These are phyloP conservation scores for Bocquillonia castaneifolia DNA, from an alignment of 441 rosid genomes.

Conservation along the genomic window DNA sequence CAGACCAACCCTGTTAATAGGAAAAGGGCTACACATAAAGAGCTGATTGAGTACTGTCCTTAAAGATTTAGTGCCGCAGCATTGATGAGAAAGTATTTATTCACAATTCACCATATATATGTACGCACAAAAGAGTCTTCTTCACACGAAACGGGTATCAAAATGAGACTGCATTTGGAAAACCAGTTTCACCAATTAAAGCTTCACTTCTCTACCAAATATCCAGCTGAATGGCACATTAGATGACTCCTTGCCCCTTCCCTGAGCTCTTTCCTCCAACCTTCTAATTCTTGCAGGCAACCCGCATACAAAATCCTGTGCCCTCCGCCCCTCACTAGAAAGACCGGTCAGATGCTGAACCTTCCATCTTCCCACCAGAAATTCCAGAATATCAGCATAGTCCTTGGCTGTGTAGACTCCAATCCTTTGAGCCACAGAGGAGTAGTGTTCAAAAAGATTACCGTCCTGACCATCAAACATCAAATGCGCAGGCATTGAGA, in stretches of 20 bases:
- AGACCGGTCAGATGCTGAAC: slow-evolving; percentile 55
- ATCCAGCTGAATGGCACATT: slow-evolving; percentile 78
- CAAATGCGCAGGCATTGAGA: slow-evolving; percentile 84
- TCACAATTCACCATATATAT: too few relatives aligned
- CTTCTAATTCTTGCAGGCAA: slow-evolving; percentile 59
- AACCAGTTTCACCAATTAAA: slow-evolving; percentile 25
- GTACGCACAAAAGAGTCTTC: too few relatives aligned
- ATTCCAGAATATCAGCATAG: slow-evolving; percentile 80
- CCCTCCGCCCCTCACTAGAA: slow-evolving; percentile 64
- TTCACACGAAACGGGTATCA: too few relatives aligned
- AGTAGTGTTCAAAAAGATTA: slow-evolving; percentile 64
- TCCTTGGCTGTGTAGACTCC: slow-evolving; percentile 79
- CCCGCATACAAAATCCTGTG: slow-evolving; percentile 75
- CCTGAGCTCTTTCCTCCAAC: slow-evolving; percentile 80
- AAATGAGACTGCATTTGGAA: too few relatives aligned
- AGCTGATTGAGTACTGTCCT: too few relatives aligned
- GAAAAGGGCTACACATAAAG: too few relatives aligned
- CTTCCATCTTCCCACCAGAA: slow-evolving; percentile 73
- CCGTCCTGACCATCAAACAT: slow-evolving; percentile 77
- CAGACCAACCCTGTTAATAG: too few relatives aligned
- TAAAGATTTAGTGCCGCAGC: too few relatives aligned
- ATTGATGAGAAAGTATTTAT: too few relatives aligned
- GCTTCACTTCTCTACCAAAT: slow-evolving; percentile 55
- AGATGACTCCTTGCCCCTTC: slow-evolving; percentile 54
- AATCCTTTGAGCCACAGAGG: slow-evolving; percentile 75